A percentile compares a stretch with the other conserved stretches of the same genome.
Evolutionary conservation across 164 flowering plant species (phyloP).

Genomic region (Nelumbo lutea): DNA sequence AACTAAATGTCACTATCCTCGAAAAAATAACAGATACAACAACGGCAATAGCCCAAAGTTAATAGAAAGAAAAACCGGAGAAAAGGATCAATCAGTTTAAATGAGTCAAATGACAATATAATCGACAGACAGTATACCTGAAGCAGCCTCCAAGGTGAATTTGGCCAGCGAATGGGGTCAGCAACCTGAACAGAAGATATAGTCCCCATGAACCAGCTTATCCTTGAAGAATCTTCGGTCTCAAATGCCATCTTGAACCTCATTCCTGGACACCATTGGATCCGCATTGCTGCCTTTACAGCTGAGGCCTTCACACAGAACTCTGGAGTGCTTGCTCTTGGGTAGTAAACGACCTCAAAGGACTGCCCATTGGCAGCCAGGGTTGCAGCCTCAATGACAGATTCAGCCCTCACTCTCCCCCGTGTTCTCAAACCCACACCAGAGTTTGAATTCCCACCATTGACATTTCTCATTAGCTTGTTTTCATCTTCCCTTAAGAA

Average conservation of each 20-base stretch:
- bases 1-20: too few relatives aligned
- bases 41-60: neutral
- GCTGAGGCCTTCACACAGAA: slow-evolving; percentile 65
- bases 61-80: neutral
- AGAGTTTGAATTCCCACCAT: slow-evolving; percentile 20
- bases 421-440: slow-evolving; percentile 26
- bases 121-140: slow-evolving; percentile 42
- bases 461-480: slow-evolving; percentile 32
- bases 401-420: slow-evolving; percentile 50
- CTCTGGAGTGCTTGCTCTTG: slow-evolving; percentile 86
- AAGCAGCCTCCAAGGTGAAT: slow-evolving; percentile 96
- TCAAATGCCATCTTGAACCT: slow-evolving; percentile 98
- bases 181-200: slow-evolving; percentile 74
- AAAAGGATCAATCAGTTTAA: neutral
- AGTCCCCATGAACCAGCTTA: slow-evolving; percentile 99
- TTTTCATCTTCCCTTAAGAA: slow-evolving; percentile 55
- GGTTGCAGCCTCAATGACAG: slow-evolving; percentile 64
- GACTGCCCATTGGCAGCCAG: slow-evolving; percentile 63
- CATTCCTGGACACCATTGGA: slow-evolving; percentile 82
- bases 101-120: neutral
- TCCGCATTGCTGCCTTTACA: slow-evolving; percentile 63
- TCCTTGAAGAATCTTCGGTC: slow-evolving; percentile 90
- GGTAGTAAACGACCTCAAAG: slow-evolving; percentile 86
- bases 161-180: slow-evolving; percentile 84
- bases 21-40: neutral